Percentiles rank a stretch among this genome's conserved stretches.
phyloP scores from a whole-genome alignment of 495 filamentous ascomycete species.

The Penicillium odoratum region DNA sequence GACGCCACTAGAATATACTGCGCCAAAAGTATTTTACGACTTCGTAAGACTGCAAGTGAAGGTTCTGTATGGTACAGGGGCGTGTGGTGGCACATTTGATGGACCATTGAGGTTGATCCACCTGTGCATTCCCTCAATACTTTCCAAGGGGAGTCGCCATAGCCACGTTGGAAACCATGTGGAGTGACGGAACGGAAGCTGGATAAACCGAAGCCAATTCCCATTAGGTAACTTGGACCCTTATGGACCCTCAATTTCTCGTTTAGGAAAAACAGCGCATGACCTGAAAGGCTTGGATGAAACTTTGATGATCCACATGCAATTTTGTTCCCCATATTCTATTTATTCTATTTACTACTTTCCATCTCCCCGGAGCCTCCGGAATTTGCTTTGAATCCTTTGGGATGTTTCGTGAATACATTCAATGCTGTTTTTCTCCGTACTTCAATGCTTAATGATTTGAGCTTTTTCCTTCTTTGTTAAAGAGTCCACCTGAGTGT shows the following conservation, averaged over 20 bases:
- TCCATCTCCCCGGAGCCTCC: background rate
- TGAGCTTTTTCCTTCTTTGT: background rate
- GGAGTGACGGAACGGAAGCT: background rate
- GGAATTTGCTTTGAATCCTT: background rate
- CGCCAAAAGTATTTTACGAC: too few species aligned
- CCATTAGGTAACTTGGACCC: background rate
- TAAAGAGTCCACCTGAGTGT: background rate
- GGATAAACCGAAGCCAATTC: background rate
- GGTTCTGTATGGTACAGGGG: too few species aligned
- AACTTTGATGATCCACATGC: conserved; percentile 16
- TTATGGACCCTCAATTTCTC: conserved; percentile 11
- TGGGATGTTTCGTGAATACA: background rate
- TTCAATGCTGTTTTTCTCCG: background rate
- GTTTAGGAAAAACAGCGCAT: conserved; percentile 22
- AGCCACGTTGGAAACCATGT: too few species aligned
- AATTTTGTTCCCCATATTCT: conserved; percentile 18
- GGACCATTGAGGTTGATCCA: too few species aligned
- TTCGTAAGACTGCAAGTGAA: too few species aligned
- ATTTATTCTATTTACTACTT: conserved; percentile 24
- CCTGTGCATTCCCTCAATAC: too few species aligned
- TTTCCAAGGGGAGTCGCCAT: background rate
- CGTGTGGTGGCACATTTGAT: too few species aligned
- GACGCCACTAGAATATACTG: too few species aligned
- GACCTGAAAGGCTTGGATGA: conserved; percentile 18
- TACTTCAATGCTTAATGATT: background rate